A percentile compares a stretch with the other conserved stretches of the same genome.
These are phyloP conservation scores for Globisporangium mamillatum DNA, from an alignment of 352 stramenopile species.

Conservation along the genomic window DNA sequence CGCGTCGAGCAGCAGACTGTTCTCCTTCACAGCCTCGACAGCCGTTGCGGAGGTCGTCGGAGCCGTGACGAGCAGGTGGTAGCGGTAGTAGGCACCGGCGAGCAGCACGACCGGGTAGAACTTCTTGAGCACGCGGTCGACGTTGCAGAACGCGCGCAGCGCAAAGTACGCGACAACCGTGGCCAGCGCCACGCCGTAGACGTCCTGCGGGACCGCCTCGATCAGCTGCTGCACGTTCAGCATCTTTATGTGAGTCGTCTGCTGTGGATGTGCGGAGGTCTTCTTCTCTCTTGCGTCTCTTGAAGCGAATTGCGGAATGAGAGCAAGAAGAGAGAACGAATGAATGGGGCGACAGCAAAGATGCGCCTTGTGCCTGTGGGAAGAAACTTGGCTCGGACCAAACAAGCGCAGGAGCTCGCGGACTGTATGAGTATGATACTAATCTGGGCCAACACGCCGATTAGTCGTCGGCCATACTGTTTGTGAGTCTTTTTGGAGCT, in stretches of 20 bases:
- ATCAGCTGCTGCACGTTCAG: constrained; percentile 28
- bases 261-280: background rate
- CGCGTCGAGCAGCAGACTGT: constrained; percentile 18
- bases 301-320: constrained; percentile 14
- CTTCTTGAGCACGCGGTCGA: constrained; percentile 59
- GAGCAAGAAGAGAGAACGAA: background rate
- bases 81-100: constrained; percentile 50
- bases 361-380: background rate
- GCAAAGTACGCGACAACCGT: constrained; percentile 54
- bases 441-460: background rate
- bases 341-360: background rate
- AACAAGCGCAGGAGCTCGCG: background rate
- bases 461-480: background rate
- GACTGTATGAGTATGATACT: constrained; percentile 3
- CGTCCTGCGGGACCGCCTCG: constrained; percentile 26
- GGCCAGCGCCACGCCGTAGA: constrained; percentile 33
- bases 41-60: background rate
- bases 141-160: constrained; percentile 62
- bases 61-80: constrained; percentile 17
- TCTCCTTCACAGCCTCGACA: background rate
- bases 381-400: background rate
- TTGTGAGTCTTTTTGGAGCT: background rate
- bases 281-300: background rate
- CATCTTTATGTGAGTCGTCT: constrained; percentile 11
- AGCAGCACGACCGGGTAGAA: constrained; percentile 53